A percentile compares a stretch with the other conserved stretches of the same genome.
These are phyloP conservation scores for Rhodotorula paludigena DNA, from an alignment of 768 basidiomycete species.

Conservation along the genomic window DNA sequence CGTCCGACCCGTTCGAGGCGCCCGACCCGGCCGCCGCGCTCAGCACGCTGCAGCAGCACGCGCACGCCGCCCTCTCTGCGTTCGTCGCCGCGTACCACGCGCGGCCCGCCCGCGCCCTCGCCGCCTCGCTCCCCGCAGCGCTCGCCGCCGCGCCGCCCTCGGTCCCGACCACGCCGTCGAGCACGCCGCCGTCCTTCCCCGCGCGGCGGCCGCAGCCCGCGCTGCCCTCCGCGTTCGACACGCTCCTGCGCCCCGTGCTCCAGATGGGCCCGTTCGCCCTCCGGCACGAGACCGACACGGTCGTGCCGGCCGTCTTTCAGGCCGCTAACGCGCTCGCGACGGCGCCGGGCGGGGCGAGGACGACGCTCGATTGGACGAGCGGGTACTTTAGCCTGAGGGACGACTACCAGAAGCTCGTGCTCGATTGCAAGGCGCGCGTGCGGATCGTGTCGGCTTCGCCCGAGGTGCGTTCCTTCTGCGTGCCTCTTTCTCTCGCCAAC, in stretches of 20 bases:
- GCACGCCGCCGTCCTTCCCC: background rate
- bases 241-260: constrained; percentile 38
- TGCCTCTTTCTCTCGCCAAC: background rate
- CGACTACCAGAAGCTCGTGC: constrained; percentile 68
- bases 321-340: constrained; percentile 43
- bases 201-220: constrained; percentile 42
- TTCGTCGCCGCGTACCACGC: background rate
- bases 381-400: constrained; percentile 88
- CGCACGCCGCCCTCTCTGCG: background rate
- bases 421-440: constrained; percentile 54
- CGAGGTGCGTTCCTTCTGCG: constrained; percentile 54
- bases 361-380: constrained; percentile 71
- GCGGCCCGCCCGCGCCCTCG: background rate
- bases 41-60: background rate
- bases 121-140: constrained; percentile 5
- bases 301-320: constrained; percentile 46
- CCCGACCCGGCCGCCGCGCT: background rate
- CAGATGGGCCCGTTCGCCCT: constrained; percentile 40
- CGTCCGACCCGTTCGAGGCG: constrained; percentile 5
- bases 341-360: constrained; percentile 31
- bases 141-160: background rate
- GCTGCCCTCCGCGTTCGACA: constrained; percentile 63
- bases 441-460: constrained; percentile 81
- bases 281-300: constrained; percentile 39
- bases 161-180: background rate